phyloP scores from a whole-genome alignment of 768 basidiomycete genomes.

The Suillus paluster region DNA sequence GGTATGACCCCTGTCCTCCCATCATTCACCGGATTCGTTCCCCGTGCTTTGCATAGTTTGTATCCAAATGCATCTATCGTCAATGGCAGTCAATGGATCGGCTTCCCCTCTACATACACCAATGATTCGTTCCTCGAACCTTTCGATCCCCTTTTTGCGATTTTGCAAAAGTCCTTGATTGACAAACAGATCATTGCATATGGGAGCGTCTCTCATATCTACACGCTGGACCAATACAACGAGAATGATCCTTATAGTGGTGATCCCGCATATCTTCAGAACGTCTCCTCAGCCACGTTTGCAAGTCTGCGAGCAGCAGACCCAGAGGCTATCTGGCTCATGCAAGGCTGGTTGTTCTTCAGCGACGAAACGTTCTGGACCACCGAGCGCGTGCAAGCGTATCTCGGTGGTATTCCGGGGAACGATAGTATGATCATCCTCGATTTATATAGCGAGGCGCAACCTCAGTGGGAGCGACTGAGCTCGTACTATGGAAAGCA shows the following conservation, averaged over 20 bases:
- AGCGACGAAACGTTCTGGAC: slow-evolving; percentile 42
- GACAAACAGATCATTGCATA: slow-evolving; percentile 41
- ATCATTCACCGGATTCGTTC: slow-evolving; percentile 47
- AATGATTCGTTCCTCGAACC: slow-evolving; percentile 47
- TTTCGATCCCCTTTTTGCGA: slow-evolving; percentile 41
- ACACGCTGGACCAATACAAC: slow-evolving; percentile 50
- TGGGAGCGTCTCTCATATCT: slow-evolving; percentile 44
- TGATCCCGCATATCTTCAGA: slow-evolving; percentile 36
- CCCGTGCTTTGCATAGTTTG: slow-evolving; percentile 30
- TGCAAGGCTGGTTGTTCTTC: slow-evolving; percentile 50
- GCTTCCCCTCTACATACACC: slow-evolving; percentile 37
- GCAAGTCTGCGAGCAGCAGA: slow-evolving; percentile 43
- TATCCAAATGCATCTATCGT: slow-evolving; percentile 42
- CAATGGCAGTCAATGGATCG: slow-evolving; percentile 39
- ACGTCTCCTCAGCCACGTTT: slow-evolving; percentile 39
- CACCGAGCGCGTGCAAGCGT: slow-evolving; percentile 42
- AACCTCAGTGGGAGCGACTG: slow-evolving; percentile 47
- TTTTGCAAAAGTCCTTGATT: slow-evolving; percentile 43
- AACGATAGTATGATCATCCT: slow-evolving; percentile 46
- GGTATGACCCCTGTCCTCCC: slow-evolving; percentile 49
- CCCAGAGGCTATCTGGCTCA: slow-evolving; percentile 44
- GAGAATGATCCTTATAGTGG: slow-evolving; percentile 44
- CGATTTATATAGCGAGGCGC: slow-evolving; percentile 44
- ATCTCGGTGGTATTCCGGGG: slow-evolving; percentile 41
- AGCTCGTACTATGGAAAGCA: slow-evolving; percentile 42